Percentiles rank a stretch among this genome's conserved stretches.
Conservation (phyloP, 2,329 filamentous ascomycete genomes). For the Pseudopyricularia javanii region DNA sequence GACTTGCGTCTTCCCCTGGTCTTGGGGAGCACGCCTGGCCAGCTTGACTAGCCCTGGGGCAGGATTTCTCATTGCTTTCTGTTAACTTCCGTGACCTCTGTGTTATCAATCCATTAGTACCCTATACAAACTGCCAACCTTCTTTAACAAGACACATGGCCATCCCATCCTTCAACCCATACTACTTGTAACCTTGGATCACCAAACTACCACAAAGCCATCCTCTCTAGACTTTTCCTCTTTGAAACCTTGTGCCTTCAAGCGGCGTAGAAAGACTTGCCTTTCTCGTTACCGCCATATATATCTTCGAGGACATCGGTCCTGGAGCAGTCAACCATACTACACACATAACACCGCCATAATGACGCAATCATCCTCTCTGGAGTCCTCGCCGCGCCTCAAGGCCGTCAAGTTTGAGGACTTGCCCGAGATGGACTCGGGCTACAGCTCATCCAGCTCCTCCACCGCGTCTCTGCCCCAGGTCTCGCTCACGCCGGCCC, state of each 20-base stretch:
- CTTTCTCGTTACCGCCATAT: too few species aligned
- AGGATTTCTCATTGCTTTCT: background rate
- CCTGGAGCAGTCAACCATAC: background rate
- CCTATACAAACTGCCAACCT: background rate
- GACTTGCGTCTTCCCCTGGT: background rate
- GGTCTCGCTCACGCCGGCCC: slow-evolving; percentile 74
- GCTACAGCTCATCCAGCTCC: slow-evolving; percentile 58
- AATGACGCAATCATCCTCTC: slow-evolving; percentile 4
- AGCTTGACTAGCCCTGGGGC: too few species aligned
- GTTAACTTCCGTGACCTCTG: background rate
- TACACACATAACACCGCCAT: background rate
- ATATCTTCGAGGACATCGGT: too few species aligned
- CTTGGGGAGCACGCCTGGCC: too few species aligned
- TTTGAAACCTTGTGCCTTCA: background rate
- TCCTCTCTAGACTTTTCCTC: background rate
- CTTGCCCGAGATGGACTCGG: slow-evolving; percentile 54
- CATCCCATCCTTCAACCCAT: background rate
- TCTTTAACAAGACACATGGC: background rate
- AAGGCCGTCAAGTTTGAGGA: slow-evolving; percentile 22
- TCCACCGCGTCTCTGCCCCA: slow-evolving; percentile 59
- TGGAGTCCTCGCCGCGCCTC: slow-evolving; percentile 19
- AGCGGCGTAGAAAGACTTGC: background rate
- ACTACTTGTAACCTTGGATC: background rate
- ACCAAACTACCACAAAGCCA: background rate
- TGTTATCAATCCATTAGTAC: background rate